A percentile compares a stretch with the other conserved stretches of the same genome.
Conservation (phyloP, 805 yeast species). For the Hanseniaspora thailandica region DNA sequence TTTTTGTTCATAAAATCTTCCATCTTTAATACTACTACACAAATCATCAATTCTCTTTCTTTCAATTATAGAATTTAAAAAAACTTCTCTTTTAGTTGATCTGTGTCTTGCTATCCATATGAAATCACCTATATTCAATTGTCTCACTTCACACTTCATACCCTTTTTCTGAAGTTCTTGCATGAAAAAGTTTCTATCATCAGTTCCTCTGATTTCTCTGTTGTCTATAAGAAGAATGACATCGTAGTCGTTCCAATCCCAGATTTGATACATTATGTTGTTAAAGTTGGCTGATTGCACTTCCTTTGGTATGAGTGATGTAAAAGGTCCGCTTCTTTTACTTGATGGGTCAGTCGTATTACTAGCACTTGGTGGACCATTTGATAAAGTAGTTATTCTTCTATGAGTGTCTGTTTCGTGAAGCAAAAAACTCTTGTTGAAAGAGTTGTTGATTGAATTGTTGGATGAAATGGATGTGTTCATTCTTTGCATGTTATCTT, state of each 20-base stretch:
- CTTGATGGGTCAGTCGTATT: neutral
- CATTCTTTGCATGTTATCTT: neutral
- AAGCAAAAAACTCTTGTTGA: slow-evolving; percentile 1
- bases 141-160: slow-evolving; percentile 39
- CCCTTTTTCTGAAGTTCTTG: slow-evolving; percentile 40
- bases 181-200: slow-evolving; percentile 60
- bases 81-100: slow-evolving; percentile 46
- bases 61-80: slow-evolving; percentile 75
- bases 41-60: slow-evolving; percentile 83
- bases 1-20: slow-evolving; percentile 81
- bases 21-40: slow-evolving; percentile 70
- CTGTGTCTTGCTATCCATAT: slow-evolving; percentile 74
- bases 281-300: slow-evolving; percentile 19
- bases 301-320: neutral
- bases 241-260: slow-evolving; percentile 53
- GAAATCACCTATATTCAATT: slow-evolving; percentile 76
- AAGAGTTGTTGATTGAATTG: slow-evolving; percentile 1
- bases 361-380: neutral
- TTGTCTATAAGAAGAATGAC: slow-evolving; percentile 61
- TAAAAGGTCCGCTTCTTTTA: neutral
- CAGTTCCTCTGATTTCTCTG: slow-evolving; percentile 61
- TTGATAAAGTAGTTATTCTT: neutral
- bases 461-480: neutral
- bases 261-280: slow-evolving; percentile 30
- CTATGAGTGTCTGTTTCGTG: neutral